A percentile compares a stretch with the other conserved stretches of the same genome.
These are phyloP conservation scores for Eucalyptus albens DNA, from an alignment of 345 rosid species.

Conservation along the genomic window DNA sequence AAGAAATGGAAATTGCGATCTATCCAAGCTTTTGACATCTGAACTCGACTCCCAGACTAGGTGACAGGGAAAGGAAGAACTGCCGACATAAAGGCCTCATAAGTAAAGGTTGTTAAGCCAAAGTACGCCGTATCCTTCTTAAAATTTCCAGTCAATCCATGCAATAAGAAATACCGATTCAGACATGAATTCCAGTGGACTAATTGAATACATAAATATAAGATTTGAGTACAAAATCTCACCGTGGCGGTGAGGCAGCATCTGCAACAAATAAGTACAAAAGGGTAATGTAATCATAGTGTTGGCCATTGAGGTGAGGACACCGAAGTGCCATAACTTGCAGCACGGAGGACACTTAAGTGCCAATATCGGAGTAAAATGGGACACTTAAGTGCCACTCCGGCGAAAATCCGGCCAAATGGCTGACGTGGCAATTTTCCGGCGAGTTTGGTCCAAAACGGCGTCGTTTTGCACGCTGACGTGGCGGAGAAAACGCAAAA, in stretches of 20 bases:
- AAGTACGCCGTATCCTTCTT: constrained; percentile 60
- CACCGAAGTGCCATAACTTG: too few relatives aligned
- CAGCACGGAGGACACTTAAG: too few relatives aligned
- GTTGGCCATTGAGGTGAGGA: too few relatives aligned
- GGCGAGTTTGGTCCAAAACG: too few relatives aligned
- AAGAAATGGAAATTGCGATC: too few relatives aligned
- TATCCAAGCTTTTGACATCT: too few relatives aligned
- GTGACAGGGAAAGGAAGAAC: constrained; percentile 86
- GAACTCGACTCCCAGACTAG: not conserved
- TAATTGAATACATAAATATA: not conserved
- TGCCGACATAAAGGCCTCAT: constrained; percentile 16
- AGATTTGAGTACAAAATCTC: not conserved
- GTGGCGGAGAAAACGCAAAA: too few relatives aligned
- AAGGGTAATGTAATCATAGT: not conserved
- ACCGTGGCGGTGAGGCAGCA: constrained; percentile 95
- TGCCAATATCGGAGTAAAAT: too few relatives aligned
- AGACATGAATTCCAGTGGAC: not conserved
- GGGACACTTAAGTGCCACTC: too few relatives aligned
- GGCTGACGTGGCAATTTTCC: too few relatives aligned
- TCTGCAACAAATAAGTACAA: constrained; percentile 22
- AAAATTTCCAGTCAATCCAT: constrained; percentile 86
- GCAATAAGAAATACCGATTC: not conserved
- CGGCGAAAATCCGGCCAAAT: too few relatives aligned
- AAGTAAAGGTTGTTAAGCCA: constrained; percentile 41
- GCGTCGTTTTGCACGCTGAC: too few relatives aligned